phyloP scores from a whole-genome alignment of 371 early-diverging fungal genomes.

The Apophysomyces variabilis region DNA sequence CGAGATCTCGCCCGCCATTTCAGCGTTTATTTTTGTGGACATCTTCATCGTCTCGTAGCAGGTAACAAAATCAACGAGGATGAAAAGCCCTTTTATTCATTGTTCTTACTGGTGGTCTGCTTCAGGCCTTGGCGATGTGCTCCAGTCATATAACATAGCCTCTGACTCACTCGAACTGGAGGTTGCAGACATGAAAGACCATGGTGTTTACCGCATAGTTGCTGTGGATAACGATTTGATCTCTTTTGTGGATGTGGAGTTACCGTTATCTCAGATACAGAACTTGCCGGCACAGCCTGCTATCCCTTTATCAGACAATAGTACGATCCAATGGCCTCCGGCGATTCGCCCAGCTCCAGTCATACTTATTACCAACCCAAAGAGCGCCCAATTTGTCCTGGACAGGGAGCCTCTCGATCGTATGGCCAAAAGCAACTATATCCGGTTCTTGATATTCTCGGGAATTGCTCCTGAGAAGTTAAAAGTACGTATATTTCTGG shows the following conservation, averaged over 20 bases:
- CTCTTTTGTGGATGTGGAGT: conserved; percentile 74
- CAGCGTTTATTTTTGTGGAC: conserved; percentile 86
- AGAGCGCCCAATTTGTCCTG: conserved; percentile 78
- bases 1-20: conserved; percentile 61
- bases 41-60: conserved; percentile 78
- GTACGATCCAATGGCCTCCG: conserved; percentile 31
- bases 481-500: conserved; percentile 15
- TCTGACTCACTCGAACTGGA: conserved; percentile 80
- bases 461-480: conserved; percentile 8
- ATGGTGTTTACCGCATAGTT: conserved; percentile 81
- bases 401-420: conserved; percentile 73
- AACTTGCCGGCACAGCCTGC: conserved; percentile 12
- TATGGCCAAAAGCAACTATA: conserved; percentile 66
- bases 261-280: conserved; percentile 65
- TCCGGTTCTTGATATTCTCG: conserved; percentile 77
- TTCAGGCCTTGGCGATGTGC: conserved; percentile 65
- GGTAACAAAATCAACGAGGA: conserved; percentile 31
- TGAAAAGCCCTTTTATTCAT: too few relatives aligned
- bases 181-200: conserved; percentile 86
- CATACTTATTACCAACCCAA: conserved; percentile 89
- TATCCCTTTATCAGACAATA: conserved; percentile 17
- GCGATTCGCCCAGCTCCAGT: conserved; percentile 64
- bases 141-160: conserved; percentile 65
- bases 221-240: conserved; percentile 89
- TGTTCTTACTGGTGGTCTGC: conserved; percentile 19